Percentiles rank a stretch among this genome's conserved stretches.
Evolutionary conservation across 371 early-diverging fungal genomes (phyloP).

Genomic region (Entomophthora muscae): DNA sequence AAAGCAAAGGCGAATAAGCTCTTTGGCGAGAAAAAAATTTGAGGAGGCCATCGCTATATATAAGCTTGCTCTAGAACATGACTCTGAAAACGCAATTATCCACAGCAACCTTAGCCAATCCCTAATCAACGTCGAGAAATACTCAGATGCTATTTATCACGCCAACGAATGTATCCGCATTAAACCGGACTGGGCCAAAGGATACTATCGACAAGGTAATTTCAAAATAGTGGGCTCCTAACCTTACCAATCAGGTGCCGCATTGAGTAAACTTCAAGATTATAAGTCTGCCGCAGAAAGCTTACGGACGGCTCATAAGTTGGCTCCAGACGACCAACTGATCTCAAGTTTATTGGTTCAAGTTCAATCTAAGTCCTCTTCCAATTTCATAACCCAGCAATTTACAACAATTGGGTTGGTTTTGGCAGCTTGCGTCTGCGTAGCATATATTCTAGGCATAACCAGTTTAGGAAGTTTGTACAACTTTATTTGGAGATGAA

Average conservation of each 20-base stretch:
- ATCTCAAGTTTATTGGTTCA: not conserved
- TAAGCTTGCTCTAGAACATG: not conserved
- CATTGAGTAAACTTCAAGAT: not conserved
- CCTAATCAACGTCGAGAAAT: constrained; percentile 2
- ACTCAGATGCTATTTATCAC: constrained; percentile 9
- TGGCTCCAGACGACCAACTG: not conserved
- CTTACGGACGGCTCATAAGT: not conserved
- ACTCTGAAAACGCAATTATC: not conserved
- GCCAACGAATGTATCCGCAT: constrained; percentile 12
- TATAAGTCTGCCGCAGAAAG: not conserved
- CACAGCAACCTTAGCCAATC: not conserved
- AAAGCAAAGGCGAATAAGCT: not conserved
- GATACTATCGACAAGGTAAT: constrained; percentile 13
- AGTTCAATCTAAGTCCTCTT: not conserved
- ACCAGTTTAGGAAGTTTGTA: not conserved
- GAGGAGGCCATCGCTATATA: not conserved
- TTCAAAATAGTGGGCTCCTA: not conserved
- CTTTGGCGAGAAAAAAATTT: not conserved
- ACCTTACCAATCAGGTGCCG: not conserved
- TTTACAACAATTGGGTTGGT: not conserved
- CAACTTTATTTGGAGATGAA: not conserved
- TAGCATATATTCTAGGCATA: not conserved
- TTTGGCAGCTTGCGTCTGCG: not conserved
- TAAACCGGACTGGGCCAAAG: constrained; percentile 10
- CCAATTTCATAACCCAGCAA: not conserved